Conservation (phyloP, 1,139 yeast species). For the Wickerhamomyces sp. region DNA sequence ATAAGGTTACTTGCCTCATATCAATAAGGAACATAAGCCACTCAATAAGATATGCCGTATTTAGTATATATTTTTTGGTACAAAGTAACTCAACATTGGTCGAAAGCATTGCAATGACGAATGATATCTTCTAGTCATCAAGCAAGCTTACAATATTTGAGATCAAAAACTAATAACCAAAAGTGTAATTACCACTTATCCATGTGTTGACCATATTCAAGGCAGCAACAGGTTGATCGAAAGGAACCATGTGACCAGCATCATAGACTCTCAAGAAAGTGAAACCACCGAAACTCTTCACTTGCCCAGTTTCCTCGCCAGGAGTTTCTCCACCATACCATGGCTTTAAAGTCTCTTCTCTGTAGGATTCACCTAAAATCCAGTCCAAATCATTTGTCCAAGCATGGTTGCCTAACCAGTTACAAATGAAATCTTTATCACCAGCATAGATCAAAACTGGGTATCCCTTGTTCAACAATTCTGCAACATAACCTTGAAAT, state of each 20-base stretch:
- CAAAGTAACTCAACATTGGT: too few species aligned
- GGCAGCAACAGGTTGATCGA: constrained; percentile 65
- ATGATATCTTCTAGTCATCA: too few species aligned
- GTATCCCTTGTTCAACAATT: constrained; percentile 51
- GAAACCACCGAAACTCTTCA: constrained; percentile 45
- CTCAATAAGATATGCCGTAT: too few species aligned
- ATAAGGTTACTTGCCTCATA: too few species aligned
- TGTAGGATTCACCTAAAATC: constrained; percentile 44
- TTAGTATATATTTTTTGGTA: too few species aligned
- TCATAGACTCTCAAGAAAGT: constrained; percentile 55
- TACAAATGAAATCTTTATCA: constrained; percentile 85
- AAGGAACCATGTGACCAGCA: constrained; percentile 73
- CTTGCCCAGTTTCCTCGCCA: constrained; percentile 47
- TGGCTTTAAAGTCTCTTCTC: constrained; percentile 31
- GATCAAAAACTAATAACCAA: constrained; percentile 13
- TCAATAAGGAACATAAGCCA: too few species aligned
- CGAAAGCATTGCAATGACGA: too few species aligned
- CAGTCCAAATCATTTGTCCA: constrained; percentile 72
- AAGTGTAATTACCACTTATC: constrained; percentile 45
- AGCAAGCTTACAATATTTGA: too few species aligned
- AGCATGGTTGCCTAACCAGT: constrained; percentile 83
- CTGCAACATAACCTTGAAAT: constrained; percentile 56
- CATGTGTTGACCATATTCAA: constrained; percentile 72
- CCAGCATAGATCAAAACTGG: constrained; percentile 87
- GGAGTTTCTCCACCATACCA: constrained; percentile 32